These are phyloP conservation scores for Pisolithus microcarpus DNA, from an alignment of 768 basidiomycete genomes.

Conservation along the genomic window DNA sequence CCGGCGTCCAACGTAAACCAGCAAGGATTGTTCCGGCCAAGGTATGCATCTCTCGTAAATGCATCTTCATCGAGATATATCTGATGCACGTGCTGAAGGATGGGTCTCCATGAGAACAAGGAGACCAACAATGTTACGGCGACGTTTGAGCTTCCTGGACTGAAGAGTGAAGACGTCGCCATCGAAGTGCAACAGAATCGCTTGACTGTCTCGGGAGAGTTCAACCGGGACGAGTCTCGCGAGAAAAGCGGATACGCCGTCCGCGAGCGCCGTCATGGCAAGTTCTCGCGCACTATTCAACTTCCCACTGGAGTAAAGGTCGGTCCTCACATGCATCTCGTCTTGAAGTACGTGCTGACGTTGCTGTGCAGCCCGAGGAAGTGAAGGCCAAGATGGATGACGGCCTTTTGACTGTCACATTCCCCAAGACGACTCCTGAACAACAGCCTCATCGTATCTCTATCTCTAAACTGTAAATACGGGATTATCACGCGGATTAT, in stretches of 20 bases:
- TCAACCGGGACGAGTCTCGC: slow-evolving; percentile 24
- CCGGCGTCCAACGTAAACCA: slow-evolving; percentile 4
- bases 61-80: not conserved
- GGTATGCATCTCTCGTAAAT: slow-evolving; percentile 11
- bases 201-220: slow-evolving; percentile 48
- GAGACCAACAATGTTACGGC: slow-evolving; percentile 46
- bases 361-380: slow-evolving; percentile 20
- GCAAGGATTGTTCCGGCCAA: slow-evolving; percentile 20
- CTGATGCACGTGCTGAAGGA: slow-evolving; percentile 24
- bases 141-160: slow-evolving; percentile 51
- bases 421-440: slow-evolving; percentile 41
- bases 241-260: slow-evolving; percentile 31
- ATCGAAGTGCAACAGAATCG: slow-evolving; percentile 46
- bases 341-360: not conserved
- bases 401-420: slow-evolving; percentile 44
- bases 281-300: slow-evolving; percentile 40
- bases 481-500: not conserved
- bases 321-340: not conserved
- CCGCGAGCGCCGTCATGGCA: slow-evolving; percentile 42
- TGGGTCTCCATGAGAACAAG: slow-evolving; percentile 48
- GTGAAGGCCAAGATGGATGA: slow-evolving; percentile 44
- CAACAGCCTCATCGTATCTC: slow-evolving; percentile 38
- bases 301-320: slow-evolving; percentile 47
- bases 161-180: slow-evolving; percentile 42
- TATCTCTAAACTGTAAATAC: slow-evolving; percentile 13